phyloP scores from a whole-genome alignment of 2,329 filamentous ascomycete species.

The Epichloe amarillans region DNA sequence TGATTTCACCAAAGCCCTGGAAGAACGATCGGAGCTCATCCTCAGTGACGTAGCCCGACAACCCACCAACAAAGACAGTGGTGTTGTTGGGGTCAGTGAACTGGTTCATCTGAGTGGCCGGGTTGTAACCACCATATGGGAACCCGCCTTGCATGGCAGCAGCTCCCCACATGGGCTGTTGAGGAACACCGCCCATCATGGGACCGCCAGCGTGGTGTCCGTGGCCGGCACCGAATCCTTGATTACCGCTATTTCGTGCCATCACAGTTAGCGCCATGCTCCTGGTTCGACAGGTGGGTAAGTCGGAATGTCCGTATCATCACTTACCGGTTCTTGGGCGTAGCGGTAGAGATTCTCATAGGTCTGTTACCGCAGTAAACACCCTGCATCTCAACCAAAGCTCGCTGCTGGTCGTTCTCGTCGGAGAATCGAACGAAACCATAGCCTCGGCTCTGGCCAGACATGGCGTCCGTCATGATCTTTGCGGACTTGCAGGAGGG shows the following conservation, averaged over 20 bases:
- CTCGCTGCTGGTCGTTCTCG: conserved; percentile 90
- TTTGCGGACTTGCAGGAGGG: conserved; percentile 97
- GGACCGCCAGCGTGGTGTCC: conserved; percentile 29
- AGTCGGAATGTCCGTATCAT: background rate
- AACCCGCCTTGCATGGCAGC: conserved; percentile 20
- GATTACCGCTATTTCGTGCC: conserved; percentile 18
- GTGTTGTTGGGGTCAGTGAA: conserved; percentile 99
- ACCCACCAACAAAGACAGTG: conserved; percentile 92
- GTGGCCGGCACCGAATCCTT: conserved; percentile 24
- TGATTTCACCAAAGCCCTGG: conserved; percentile 98
- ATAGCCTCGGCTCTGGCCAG: conserved; percentile 92
- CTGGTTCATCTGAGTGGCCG: conserved; percentile 71
- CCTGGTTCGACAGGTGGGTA: background rate
- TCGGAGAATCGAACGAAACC: conserved; percentile 96
- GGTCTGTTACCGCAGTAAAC: conserved; percentile 97
- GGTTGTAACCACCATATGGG: conserved; percentile 33
- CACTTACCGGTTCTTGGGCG: conserved; percentile 72
- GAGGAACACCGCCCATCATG: conserved; percentile 31
- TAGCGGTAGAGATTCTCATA: conserved; percentile 96
- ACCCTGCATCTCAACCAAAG: conserved; percentile 94
- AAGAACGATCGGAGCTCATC: conserved; percentile 99
- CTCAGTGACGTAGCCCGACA: conserved; percentile 96
- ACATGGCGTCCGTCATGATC: conserved; percentile 99
- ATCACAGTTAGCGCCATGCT: conserved; percentile 1
- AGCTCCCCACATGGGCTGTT: conserved; percentile 31